A percentile compares a stretch with the other conserved stretches of the same genome.
Conservation (phyloP, 2,329 filamentous ascomycete genomes). For the Aspergillus sojae region DNA sequence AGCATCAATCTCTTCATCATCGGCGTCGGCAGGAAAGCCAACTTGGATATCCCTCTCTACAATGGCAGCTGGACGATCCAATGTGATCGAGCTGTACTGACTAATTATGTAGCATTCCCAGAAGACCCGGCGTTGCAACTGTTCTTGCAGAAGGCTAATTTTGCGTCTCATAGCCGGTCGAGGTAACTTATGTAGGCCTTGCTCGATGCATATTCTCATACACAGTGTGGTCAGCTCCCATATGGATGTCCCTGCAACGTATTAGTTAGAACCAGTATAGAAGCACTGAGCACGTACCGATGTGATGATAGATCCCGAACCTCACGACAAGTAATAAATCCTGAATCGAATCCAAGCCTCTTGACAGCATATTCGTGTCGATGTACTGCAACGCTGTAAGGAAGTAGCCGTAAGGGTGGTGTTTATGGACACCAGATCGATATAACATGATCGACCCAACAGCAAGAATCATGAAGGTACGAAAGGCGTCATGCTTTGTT, state of each 20-base stretch:
- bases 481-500: not conserved
- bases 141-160: constrained; percentile 33
- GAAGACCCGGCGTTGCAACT: constrained; percentile 45
- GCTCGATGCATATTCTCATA: not conserved
- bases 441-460: not conserved
- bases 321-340: not conserved
- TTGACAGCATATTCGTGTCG: not conserved
- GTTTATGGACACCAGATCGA: not conserved
- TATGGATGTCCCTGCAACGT: not conserved
- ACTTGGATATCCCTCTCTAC: not conserved
- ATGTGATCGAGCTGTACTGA: constrained; percentile 47
- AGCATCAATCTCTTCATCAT: not conserved
- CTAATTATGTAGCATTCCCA: constrained; percentile 53
- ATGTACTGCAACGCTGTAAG: not conserved
- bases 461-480: not conserved
- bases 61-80: constrained; percentile 46
- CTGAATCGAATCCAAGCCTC: not conserved
- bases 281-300: not conserved
- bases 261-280: not conserved
- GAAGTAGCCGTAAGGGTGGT: not conserved
- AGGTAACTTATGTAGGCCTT: not conserved
- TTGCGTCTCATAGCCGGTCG: not conserved
- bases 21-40: not conserved
- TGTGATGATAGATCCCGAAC: not conserved
- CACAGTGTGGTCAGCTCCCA: not conserved